Evolutionary conservation across 1,284 basidiomycete genomes (phyloP), one percentile per base, ranked within the genome.

Genomic region (Microbotryomycetes sp.): DNA sequence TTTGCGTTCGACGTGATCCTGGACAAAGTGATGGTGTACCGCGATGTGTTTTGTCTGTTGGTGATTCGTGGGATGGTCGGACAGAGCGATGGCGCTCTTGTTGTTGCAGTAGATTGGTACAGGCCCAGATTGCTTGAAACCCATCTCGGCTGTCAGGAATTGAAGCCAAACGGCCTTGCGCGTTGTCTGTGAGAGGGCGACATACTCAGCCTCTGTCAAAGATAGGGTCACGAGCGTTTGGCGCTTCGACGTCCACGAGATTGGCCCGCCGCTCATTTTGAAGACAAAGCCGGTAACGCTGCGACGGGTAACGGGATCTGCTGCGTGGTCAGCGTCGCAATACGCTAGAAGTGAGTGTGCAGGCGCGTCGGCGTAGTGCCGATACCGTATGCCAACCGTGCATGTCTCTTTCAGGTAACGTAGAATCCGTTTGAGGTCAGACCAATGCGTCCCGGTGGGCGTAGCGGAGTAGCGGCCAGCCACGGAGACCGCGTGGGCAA

Each of bases 341-440:
- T 73, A 81, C 0, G 76, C 79, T 9, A 71, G 18, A 0, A 81
- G 69, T 2, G 9, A 5, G 11, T n/a, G n/a, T n/a, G n/a, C n/a
- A n/a, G 23, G 15, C 4, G 24, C 16, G 7, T 54, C 60, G 4
- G 62, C 55, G 5, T 57, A 47, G 23, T 53, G 55, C n/a, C 52
- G 52, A 35, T 62, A 65, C 3, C 56, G 54, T 21, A 80, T 71
- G 41, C 70, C 67, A 13, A 75, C 53, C 16, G 71, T 48, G 5
- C 64, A 50, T 0, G 80, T 89, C 73, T 87, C 76, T n/a, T 76
- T 74, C 1, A 82, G 73, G 64, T 82, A 82, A 0, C 72, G 71
- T 0, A 81, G 68, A 5, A 80, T 72, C 4, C 73, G 72, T 16
- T 77, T 75, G 0, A 75, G 75, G 0, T 76, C 76, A 2, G 71